Evolutionary conservation across 1,139 yeast species (phyloP), one percentile per base, ranked within the genome.

Genomic region (Keqinozyma sinolaborantium): DNA sequence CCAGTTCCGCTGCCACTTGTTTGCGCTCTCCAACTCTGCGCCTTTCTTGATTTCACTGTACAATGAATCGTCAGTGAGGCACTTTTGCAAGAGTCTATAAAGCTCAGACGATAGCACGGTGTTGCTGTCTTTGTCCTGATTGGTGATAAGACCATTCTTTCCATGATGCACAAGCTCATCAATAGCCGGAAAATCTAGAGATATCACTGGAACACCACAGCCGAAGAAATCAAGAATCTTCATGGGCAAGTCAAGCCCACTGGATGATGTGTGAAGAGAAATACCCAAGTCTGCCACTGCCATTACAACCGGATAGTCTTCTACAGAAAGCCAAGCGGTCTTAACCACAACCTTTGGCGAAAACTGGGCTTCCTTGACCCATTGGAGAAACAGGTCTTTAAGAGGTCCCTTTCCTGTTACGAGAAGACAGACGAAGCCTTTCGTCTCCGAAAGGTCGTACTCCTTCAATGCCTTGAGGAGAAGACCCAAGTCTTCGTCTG

Each of bases 351-450:
- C 73, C 26, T 70, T 66, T 3, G 58, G 29, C 59, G 66, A 62
- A 29, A 74, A 69, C 15, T 66, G 45, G 15, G 75, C 60, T 8
- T 58, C 50, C 4, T 59, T 44, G 1, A 81, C 77, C 32, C 55
- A 60, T n/a, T 64, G 47, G 4, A 73, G 50, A 43, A 78, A 82
- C 4, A 66, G 50, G 2, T 53, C 43, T 40, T 76, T 77, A 58
- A 85, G 52, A 0, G 98, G 98, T 0, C 99, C 99, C 51, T 90
- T 92, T 0, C 99, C 99, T 0, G 99, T 94, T 14, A 94, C 82
- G 14, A 90, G 60, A 33, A 87, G 73, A 23, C 78, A 57, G 2
- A 92, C 46, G 3, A 71, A 72, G 1, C 85, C 82, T 3, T 66
- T 45, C 0, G 40, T 31, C 31, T 34, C 27, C 3, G 47, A 56